phyloP scores from a whole-genome alignment of 495 filamentous ascomycete genomes.

The Neurospora africana region DNA sequence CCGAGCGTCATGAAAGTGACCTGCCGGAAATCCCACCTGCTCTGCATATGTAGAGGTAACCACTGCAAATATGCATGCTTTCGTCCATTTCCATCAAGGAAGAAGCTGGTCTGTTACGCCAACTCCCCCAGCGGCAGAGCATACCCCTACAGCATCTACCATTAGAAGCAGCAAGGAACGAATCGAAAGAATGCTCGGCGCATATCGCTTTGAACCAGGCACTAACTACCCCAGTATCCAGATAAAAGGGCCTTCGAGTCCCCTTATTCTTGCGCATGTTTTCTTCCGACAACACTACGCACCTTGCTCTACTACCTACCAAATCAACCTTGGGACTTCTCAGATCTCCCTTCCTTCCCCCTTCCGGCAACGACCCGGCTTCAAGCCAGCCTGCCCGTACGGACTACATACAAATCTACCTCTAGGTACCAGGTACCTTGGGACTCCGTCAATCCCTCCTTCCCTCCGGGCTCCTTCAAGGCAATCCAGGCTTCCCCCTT shows the following conservation, averaged over 20 bases:
- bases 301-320: no score
- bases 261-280: background rate
- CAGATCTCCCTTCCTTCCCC: no score
- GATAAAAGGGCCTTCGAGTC: background rate
- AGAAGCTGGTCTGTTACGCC: background rate
- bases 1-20: background rate
- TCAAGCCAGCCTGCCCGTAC: background rate
- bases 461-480: background rate
- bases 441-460: background rate
- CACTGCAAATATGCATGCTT: background rate
- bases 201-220: background rate
- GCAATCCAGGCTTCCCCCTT: no score
- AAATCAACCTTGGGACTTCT: background rate
- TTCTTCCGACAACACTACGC: background rate
- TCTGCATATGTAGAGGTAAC: background rate
- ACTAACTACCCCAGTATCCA: rapidly evolving
- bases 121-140: background rate
- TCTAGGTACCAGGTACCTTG: no score
- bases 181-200: background rate
- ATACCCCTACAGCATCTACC: background rate
- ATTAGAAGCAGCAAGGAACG: background rate
- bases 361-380: background rate
- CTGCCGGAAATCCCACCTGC: background rate
- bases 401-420: background rate
- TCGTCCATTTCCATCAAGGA: background rate